Percentiles rank a stretch among this genome's conserved stretches.
These are phyloP conservation scores for Fraxinus ornus DNA, from an alignment of 305 asterid genomes.

Conservation along the genomic window DNA sequence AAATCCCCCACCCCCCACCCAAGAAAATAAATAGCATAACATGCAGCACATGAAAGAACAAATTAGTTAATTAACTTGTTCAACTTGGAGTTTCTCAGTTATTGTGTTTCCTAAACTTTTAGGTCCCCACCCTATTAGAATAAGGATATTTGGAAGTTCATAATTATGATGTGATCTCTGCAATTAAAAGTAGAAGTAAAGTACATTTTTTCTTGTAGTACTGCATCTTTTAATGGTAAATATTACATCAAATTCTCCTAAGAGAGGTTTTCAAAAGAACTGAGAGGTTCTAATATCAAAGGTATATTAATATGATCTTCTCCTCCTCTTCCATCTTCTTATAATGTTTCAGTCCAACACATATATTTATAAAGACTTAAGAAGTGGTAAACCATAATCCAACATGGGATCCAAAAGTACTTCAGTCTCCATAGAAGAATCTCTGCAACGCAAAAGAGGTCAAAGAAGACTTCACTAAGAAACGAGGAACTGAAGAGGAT, in stretches of 20 bases:
- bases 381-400: background rate
- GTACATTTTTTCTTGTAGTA: background rate
- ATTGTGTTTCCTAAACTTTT: background rate
- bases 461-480: background rate
- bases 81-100: background rate
- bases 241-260: background rate
- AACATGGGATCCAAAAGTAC: background rate
- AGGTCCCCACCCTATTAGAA: background rate
- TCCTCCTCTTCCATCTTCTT: background rate
- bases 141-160: background rate
- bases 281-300: background rate
- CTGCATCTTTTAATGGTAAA: background rate
- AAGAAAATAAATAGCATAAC: background rate
- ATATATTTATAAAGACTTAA: background rate
- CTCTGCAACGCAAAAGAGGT: background rate
- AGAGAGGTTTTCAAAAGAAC: background rate
- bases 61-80: background rate
- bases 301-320: background rate
- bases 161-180: background rate
- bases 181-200: background rate
- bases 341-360: background rate
- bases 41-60: background rate
- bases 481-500: background rate
- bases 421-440: background rate
- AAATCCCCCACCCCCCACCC: background rate